These are phyloP conservation scores for Monilinia aucupariae DNA, from an alignment of 2,329 filamentous ascomycete species.

Conservation along the genomic window DNA sequence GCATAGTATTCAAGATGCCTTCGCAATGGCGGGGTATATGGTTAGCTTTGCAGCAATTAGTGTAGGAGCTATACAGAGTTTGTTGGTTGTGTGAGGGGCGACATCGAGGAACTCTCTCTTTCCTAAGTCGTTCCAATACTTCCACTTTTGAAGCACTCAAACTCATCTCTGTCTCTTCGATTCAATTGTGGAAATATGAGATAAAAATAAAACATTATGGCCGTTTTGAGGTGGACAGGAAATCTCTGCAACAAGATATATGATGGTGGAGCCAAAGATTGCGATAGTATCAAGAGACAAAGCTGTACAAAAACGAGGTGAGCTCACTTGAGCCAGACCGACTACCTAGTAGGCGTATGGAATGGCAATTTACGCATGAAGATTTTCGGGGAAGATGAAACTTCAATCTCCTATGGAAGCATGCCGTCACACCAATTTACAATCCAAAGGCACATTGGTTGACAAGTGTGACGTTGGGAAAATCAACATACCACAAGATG, in stretches of 20 bases:
- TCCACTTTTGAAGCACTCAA: neutral
- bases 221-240: neutral
- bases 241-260: neutral
- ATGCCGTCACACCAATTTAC: slow-evolving; percentile 6
- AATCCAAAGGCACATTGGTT: neutral
- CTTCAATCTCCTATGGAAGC: neutral
- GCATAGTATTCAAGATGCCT: slow-evolving; percentile 26
- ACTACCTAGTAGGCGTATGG: too few species aligned
- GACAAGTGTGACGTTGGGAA: neutral
- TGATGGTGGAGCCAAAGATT: neutral
- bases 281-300: neutral
- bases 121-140: too few species aligned
- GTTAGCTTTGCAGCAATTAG: slow-evolving; percentile 22
- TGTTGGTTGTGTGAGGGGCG: slow-evolving; percentile 19
- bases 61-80: slow-evolving; percentile 34
- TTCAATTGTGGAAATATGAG: neutral
- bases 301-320: neutral
- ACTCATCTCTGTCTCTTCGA: neutral
- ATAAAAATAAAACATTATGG: neutral
- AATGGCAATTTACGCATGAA: neutral
- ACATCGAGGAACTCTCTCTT: too few species aligned
- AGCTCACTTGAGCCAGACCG: neutral
- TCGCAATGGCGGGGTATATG: slow-evolving; percentile 24
- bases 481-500: neutral
- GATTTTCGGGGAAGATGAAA: neutral